Percentiles rank a stretch among this genome's conserved stretches.
Evolutionary conservation across 257 asterid species (phyloP).

Genomic region (Solanum neorickii): DNA sequence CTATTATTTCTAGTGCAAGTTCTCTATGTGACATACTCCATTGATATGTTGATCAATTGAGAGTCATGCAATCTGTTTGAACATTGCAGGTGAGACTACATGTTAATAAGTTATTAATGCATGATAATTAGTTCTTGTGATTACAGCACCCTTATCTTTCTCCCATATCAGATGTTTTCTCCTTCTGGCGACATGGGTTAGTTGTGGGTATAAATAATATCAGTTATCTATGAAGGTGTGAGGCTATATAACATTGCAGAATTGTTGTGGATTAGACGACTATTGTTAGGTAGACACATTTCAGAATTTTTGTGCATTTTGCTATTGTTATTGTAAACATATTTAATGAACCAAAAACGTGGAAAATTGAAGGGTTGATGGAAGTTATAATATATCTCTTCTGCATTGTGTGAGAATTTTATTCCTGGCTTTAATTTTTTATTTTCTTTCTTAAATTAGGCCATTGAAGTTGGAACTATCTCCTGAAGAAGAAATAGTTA

Average conservation of each 20-base stretch:
- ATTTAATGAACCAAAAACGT: neutral
- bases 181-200: neutral
- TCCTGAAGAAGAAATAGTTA: conserved; percentile 90
- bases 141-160: neutral
- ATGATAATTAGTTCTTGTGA: neutral
- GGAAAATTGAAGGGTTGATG: neutral
- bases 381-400: neutral
- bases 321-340: neutral
- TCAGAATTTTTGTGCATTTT: neutral
- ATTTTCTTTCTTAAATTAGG: conserved; percentile 21
- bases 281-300: neutral
- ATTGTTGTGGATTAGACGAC: neutral
- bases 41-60: neutral
- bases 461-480: conserved; percentile 77
- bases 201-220: neutral
- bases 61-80: neutral
- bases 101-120: neutral
- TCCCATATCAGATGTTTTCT: neutral
- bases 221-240: neutral
- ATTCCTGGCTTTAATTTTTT: conserved; percentile 4
- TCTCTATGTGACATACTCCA: neutral
- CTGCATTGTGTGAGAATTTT: neutral
- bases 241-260: neutral
- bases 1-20: neutral
- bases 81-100: neutral